These are phyloP conservation scores for Curvularia lunata DNA, from an alignment of 2,329 filamentous ascomycete species.

Conservation along the genomic window DNA sequence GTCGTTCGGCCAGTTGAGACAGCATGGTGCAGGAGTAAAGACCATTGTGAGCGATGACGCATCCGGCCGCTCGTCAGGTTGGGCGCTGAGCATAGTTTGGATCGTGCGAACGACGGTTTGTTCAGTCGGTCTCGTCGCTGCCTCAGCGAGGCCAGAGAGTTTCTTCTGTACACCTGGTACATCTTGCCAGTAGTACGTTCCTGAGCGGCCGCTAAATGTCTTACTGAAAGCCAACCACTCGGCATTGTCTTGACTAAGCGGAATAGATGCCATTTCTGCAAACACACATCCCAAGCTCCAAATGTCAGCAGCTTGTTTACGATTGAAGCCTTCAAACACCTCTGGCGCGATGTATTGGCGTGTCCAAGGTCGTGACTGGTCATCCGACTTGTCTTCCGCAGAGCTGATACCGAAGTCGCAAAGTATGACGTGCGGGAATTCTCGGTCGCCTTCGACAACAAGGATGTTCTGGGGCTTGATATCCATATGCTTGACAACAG, in stretches of 20 bases:
- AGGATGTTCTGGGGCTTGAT: slow-evolving; percentile 51
- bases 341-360: slow-evolving; percentile 48
- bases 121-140: slow-evolving; percentile 29
- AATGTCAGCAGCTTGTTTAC: slow-evolving; percentile 66
- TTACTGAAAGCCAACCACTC: slow-evolving; percentile 38
- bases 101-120: slow-evolving; percentile 36
- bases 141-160: slow-evolving; percentile 32
- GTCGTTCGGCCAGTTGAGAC: slow-evolving; percentile 47
- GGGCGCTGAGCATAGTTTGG: slow-evolving; percentile 40
- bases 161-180: slow-evolving; percentile 36
- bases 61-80: slow-evolving; percentile 40
- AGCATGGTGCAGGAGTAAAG: slow-evolving; percentile 48
- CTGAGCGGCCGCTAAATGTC: slow-evolving; percentile 37
- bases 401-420: slow-evolving; percentile 49
- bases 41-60: slow-evolving; percentile 40
- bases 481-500: slow-evolving; percentile 47
- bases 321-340: slow-evolving; percentile 35
- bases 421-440: slow-evolving; percentile 45
- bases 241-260: slow-evolving; percentile 32
- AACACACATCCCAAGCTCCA: slow-evolving; percentile 98
- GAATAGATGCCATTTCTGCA: slow-evolving; percentile 78
- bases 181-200: slow-evolving; percentile 48
- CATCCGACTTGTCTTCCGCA: slow-evolving; percentile 28
- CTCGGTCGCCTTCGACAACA: slow-evolving; percentile 38
- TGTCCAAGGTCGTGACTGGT: slow-evolving; percentile 36